Conservation (phyloP, 129 eudicot genomes). For the Pulicaria dysenterica region DNA sequence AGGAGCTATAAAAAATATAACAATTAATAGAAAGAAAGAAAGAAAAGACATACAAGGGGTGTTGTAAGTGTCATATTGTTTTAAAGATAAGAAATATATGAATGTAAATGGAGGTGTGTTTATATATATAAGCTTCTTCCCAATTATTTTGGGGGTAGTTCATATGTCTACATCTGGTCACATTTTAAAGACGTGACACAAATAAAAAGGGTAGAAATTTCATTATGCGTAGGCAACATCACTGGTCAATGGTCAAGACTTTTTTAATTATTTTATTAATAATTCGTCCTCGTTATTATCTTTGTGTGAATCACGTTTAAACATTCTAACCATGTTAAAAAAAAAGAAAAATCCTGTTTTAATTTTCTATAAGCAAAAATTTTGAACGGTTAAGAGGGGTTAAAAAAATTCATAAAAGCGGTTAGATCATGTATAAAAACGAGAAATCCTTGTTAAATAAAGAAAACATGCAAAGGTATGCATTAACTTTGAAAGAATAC, state of each 20-base stretch:
- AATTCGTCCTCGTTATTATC: too few species aligned
- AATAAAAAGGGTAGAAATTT: slow-evolving; percentile 1
- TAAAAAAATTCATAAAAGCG: too few species aligned
- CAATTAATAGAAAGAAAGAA: background rate
- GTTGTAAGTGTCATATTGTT: slow-evolving; percentile 34
- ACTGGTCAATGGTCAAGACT: background rate
- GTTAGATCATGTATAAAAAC: too few species aligned
- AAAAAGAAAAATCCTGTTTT: too few species aligned
- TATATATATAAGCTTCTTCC: background rate
- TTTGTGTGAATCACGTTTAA: too few species aligned
- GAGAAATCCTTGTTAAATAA: too few species aligned
- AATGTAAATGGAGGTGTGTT: background rate
- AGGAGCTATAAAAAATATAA: too few species aligned
- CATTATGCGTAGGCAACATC: background rate
- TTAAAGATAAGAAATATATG: slow-evolving; percentile 22
- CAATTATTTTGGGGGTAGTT: slow-evolving; percentile 25
- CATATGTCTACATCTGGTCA: slow-evolving; percentile 27
- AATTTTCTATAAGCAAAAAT: too few species aligned
- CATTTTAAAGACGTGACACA: background rate
- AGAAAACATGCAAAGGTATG: too few species aligned
- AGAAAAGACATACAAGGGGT: slow-evolving; percentile 27
- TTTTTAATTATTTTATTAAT: background rate
- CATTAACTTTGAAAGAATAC: too few species aligned
- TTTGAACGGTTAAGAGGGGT: too few species aligned
- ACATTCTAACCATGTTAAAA: too few species aligned